A percentile compares a stretch with the other conserved stretches of the same genome.
phyloP scores from a whole-genome alignment of 1,284 basidiomycete species.

The Cutaneotrichosporon arboriforme region DNA sequence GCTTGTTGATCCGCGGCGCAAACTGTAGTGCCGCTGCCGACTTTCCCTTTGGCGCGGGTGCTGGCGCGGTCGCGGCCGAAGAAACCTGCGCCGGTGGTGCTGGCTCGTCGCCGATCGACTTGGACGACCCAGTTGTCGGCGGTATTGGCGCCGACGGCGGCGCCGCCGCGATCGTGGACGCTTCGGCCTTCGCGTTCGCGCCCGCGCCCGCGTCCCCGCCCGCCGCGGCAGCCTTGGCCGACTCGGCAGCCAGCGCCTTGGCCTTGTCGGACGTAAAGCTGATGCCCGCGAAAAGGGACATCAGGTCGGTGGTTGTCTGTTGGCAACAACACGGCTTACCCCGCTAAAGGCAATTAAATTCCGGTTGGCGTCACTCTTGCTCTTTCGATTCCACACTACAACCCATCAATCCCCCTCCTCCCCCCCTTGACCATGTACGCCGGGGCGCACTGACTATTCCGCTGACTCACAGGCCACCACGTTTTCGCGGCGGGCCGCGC shows the following conservation, averaged over 20 bases:
- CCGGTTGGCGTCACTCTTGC: background rate
- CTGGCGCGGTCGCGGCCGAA: background rate
- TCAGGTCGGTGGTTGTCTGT: conserved; percentile 7
- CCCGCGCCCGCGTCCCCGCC: too few relatives aligned
- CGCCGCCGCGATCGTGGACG: background rate
- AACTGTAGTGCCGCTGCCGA: conserved; percentile 33
- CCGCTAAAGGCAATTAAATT: background rate
- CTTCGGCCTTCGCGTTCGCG: background rate
- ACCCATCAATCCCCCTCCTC: background rate
- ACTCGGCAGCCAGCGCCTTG: conserved; percentile 17
- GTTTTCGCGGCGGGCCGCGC: conserved; percentile 17
- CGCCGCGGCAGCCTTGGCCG: background rate
- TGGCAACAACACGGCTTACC: background rate
- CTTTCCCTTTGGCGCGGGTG: background rate
- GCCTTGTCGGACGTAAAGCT: conserved; percentile 31
- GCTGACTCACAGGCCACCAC: conserved; percentile 15
- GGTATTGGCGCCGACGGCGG: too few relatives aligned
- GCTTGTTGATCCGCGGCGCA: conserved; percentile 37
- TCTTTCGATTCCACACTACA: background rate
- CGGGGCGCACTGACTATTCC: too few relatives aligned
- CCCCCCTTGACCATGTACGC: conserved; percentile 6
- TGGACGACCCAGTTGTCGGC: too few relatives aligned
- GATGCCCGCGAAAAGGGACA: conserved; percentile 46
- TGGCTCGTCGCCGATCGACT: too few relatives aligned
- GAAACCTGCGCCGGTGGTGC: too few relatives aligned